Base-by-base conservation (phyloP, 1,139 yeast genomes). In the Suhomyces guaymorum region DNA sequence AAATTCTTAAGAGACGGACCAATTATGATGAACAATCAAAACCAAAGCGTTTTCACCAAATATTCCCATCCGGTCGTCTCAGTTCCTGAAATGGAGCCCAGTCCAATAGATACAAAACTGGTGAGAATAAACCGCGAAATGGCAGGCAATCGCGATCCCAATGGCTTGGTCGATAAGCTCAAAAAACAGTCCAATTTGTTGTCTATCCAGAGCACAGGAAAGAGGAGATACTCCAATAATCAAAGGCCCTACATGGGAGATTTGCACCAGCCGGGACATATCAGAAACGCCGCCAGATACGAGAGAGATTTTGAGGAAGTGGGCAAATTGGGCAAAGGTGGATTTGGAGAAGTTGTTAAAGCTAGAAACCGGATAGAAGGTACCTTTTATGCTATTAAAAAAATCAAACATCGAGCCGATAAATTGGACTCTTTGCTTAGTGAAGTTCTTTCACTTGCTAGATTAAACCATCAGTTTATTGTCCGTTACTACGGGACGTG, bases 401-500 rank as follows among this genome's bases (percentile, higher is more conserved):
- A 89, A 52, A 85, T 94, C 35, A 80, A 84, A 44, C 96, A 92
- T 46, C 78, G 85, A 4, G 83, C 86, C 21, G 81, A 83, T 44
- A 84, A 87, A 44, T 65, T 92, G 26, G 83, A 95, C 20, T 78
- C 85, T 4, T 82, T 92, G 37, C 64, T 94, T 36, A 87, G 88
- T 44, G 98, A 94, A 53, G 98, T 94, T 0, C 79, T 90, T 73
- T 75, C 95, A 5, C 73, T 94, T 47, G 96, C 97, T 0, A 71
- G 98, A 43, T 68, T 94, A 34, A 92, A 90, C 50, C 97, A 94
- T 57, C 97, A 89, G 54, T 89, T 88, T 57, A 96, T 94, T 30
- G 98, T 94, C 2, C 66, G 98, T 37, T 94, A 94, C 56, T 92
- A 87, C 61, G 95, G 97, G 2, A 95, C 97, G 0, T 94, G 98